Base-by-base conservation (phyloP, 306 rosid genomes). In the Quercus dentata region DNA sequence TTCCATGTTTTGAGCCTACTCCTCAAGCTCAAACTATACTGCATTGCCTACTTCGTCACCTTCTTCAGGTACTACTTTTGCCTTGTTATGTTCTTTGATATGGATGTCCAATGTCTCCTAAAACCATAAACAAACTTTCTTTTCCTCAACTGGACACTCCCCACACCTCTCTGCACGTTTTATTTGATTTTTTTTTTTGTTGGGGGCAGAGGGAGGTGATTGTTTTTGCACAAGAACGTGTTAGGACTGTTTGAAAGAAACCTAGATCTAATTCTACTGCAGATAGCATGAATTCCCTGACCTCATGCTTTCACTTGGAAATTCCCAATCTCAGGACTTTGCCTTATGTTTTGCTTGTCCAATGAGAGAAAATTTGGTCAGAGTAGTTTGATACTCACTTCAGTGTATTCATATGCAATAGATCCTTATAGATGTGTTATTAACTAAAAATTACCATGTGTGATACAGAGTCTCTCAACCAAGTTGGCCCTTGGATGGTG, bases 1-100 rank as follows among this genome's bases (percentile, higher is more conserved):
- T 95, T 85, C 98, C 99, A 44, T 92, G 99, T 90, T 95, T 95
- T 84, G 99, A 92, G 88, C 98, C 99, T 79, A 86, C 98, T 78
- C 99, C 99, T 80, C 99, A 95, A 85, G 99, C 97, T 76, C 99
- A 95, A 83, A 95, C 99, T 81, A 95, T 95, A 83, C 81, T 95
- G 79, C 99, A 95, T 86, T 95, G 99, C 82, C 90, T 92, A 23
- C 92, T 92, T 31, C 90, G 99, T 56, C 98, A 95, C 85, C 96
- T 95, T 88, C 92, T 95, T 88, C 99, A 95, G 99, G 99, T 92
- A 91, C 69, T 46, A 59, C 44, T 78, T 77, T 67, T 61, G 74
- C 58, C 17, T 54, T 73, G 5, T 28, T 55, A 17, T 8, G 0
- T n/a, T 54, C 11, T 30, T 73, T 73, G 64, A 55, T 15, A 56